These are phyloP conservation scores for Cyclotella baltica DNA, from an alignment of 108 stramenopile genomes.

Conservation along the genomic window DNA sequence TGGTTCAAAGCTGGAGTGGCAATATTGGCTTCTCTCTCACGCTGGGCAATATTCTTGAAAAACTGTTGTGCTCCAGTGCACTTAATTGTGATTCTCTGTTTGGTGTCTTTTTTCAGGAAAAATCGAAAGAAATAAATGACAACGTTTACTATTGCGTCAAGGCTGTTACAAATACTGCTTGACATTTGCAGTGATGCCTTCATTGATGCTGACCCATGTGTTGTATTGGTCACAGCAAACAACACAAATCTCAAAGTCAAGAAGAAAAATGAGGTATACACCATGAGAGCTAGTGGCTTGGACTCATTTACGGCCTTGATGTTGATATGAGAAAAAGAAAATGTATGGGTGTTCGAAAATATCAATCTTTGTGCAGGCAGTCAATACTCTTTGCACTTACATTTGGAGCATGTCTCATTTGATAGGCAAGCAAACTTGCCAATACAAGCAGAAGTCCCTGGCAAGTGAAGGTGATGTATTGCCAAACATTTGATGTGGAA, in stretches of 20 bases:
- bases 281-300: constrained; percentile 3
- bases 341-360: no score
- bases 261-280: constrained; percentile 8
- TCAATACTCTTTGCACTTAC: no score
- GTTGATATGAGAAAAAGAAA: background rate
- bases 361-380: no score
- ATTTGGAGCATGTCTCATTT: background rate
- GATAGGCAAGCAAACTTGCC: constrained; percentile 8
- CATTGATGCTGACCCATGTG: background rate
- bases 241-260: background rate
- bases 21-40: no score
- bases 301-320: constrained; percentile 5
- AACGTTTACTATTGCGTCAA: background rate
- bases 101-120: background rate
- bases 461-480: background rate
- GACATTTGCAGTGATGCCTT: background rate
- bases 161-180: background rate
- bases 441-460: background rate
- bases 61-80: background rate
- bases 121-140: background rate
- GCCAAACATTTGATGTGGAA: background rate
- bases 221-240: background rate
- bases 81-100: background rate
- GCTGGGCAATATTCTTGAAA: background rate
- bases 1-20: no score